Evolutionary conservation across 2,329 filamentous ascomycete genomes (phyloP).

Genomic region (Aspergillus alliaceus): DNA sequence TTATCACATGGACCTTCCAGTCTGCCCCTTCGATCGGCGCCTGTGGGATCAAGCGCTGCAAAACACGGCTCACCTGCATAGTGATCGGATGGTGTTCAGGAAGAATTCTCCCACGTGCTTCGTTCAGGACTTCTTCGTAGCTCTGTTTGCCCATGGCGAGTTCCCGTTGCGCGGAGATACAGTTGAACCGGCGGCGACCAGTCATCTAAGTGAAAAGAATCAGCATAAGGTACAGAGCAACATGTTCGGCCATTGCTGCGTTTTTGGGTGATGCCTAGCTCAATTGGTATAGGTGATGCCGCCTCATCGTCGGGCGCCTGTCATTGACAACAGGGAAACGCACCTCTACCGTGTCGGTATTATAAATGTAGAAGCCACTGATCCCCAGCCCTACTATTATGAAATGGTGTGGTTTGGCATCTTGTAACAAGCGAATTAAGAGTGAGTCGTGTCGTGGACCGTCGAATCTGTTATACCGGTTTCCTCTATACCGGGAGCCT

Average conservation of each 20-base stretch:
- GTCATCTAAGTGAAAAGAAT: slow-evolving; percentile 41
- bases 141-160: slow-evolving; percentile 41
- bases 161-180: slow-evolving; percentile 49
- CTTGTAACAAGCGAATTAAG: slow-evolving; percentile 16
- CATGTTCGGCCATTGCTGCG: too few relatives aligned
- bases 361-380: slow-evolving; percentile 54
- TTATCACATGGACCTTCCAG: slow-evolving; percentile 63
- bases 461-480: slow-evolving; percentile 22
- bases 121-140: slow-evolving; percentile 50
- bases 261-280: neutral
- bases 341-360: slow-evolving; percentile 57
- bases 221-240: neutral
- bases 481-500: slow-evolving; percentile 8
- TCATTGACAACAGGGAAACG: slow-evolving; percentile 4
- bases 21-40: slow-evolving; percentile 44
- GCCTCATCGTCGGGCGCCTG: neutral
- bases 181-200: slow-evolving; percentile 60
- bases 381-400: slow-evolving; percentile 41
- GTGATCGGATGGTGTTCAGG: slow-evolving; percentile 51
- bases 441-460: slow-evolving; percentile 11
- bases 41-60: slow-evolving; percentile 55
- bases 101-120: slow-evolving; percentile 51
- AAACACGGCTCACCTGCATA: slow-evolving; percentile 51
- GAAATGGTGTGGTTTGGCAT: slow-evolving; percentile 28
- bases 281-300: neutral